A percentile compares a stretch with the other conserved stretches of the same genome.
These are phyloP conservation scores for Clavaria fumosa DNA, from an alignment of 768 basidiomycete genomes.

Conservation along the genomic window DNA sequence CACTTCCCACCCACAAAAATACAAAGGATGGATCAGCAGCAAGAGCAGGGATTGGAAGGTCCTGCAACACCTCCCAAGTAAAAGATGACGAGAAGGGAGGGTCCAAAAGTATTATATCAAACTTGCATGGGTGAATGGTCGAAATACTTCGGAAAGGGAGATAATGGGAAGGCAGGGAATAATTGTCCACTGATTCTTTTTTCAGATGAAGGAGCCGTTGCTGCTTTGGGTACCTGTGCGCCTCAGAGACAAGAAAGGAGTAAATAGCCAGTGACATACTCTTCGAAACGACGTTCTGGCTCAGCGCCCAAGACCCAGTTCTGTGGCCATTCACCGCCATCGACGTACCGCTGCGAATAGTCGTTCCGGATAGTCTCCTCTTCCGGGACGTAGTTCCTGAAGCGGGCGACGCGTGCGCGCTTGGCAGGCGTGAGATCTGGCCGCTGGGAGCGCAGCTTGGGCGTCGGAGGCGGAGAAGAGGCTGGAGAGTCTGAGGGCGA, in stretches of 20 bases:
- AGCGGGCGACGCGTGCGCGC: constrained; percentile 52
- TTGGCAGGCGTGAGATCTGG: constrained; percentile 47
- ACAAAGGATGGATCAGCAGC: constrained; percentile 89
- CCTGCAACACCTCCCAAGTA: constrained; percentile 71
- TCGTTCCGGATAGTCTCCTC: constrained; percentile 97
- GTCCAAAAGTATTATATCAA: constrained; percentile 85
- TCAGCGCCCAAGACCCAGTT: constrained; percentile 86
- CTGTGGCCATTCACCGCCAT: constrained; percentile 87
- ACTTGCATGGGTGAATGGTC: constrained; percentile 49
- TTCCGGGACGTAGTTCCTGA: constrained; percentile 73
- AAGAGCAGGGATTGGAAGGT: constrained; percentile 65
- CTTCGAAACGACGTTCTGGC: constrained; percentile 80
- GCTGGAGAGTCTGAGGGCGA: constrained; percentile 38
- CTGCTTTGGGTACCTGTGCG: constrained; percentile 80
- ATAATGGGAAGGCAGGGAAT: constrained; percentile 61
- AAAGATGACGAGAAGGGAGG: constrained; percentile 81
- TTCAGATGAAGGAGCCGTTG: constrained; percentile 74
- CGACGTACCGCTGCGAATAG: constrained; percentile 81
- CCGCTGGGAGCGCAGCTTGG: constrained; percentile 21
- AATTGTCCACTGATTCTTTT: constrained; percentile 53
- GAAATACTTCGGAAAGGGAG: constrained; percentile 44
- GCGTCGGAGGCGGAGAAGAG: constrained; percentile 25
- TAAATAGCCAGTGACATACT: constrained; percentile 43
- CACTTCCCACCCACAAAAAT: constrained; percentile 92
- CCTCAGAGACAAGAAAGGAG: constrained; percentile 6